phyloP scores from a whole-genome alignment of 306 rosid genomes.

The Pyrus pyrifolia region DNA sequence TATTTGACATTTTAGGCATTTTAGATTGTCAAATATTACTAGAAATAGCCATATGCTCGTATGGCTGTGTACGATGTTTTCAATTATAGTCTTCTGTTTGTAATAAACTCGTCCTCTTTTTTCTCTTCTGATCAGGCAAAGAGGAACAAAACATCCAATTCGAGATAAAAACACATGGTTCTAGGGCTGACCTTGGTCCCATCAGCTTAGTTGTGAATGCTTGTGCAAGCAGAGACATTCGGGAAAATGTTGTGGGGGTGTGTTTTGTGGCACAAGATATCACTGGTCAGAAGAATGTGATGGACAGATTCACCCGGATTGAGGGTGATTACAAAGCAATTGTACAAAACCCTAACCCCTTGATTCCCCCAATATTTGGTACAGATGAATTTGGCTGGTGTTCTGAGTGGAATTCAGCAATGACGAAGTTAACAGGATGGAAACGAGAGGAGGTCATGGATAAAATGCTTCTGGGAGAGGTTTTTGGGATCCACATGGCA shows the following conservation, averaged over 20 bases:
- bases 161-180: slow-evolving; percentile 77
- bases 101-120: slow-evolving; percentile 11
- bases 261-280: slow-evolving; percentile 98
- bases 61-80: neutral
- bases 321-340: slow-evolving; percentile 98
- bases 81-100: neutral
- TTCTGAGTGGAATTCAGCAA: slow-evolving; percentile 92
- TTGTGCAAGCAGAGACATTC: slow-evolving; percentile 85
- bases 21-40: neutral
- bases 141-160: slow-evolving; percentile 89
- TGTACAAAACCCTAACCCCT: slow-evolving; percentile 78
- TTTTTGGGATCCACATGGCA: slow-evolving; percentile 59
- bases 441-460: slow-evolving; percentile 74
- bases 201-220: slow-evolving; percentile 87
- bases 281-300: slow-evolving; percentile 83
- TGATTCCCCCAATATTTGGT: slow-evolving; percentile 96
- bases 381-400: slow-evolving; percentile 97
- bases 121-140: slow-evolving; percentile 49
- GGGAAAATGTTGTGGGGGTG: slow-evolving; percentile 75
- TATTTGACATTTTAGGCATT: neutral
- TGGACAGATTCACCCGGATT: slow-evolving; percentile 93
- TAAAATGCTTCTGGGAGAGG: slow-evolving; percentile 94
- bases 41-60: neutral
- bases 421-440: slow-evolving; percentile 87
- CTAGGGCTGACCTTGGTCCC: slow-evolving; percentile 56